These are phyloP conservation scores for Cytidiella melzeri DNA, from an alignment of 768 basidiomycete species.

Conservation along the genomic window DNA sequence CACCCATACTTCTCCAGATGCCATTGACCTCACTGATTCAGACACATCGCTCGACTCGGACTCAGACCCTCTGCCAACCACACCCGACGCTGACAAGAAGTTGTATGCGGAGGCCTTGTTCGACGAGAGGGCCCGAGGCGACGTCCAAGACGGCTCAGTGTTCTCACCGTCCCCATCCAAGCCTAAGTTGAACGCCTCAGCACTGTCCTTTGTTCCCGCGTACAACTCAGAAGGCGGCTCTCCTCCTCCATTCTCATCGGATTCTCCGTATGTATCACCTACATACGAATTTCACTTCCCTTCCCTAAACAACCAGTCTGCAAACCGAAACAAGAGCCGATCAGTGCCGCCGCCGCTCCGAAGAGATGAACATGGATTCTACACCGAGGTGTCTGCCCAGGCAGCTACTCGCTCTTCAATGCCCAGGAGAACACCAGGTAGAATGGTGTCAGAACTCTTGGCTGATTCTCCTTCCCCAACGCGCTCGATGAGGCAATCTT, in stretches of 20 bases:
- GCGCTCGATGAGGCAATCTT: slow-evolving; percentile 36
- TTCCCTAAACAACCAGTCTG: slow-evolving; percentile 31
- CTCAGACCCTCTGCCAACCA: slow-evolving; percentile 36
- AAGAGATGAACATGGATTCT: slow-evolving; percentile 51
- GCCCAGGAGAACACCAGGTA: slow-evolving; percentile 26
- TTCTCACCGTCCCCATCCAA: slow-evolving; percentile 20
- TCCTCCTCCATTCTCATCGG: background rate
- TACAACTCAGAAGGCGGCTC: slow-evolving; percentile 12
- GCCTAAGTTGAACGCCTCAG: slow-evolving; percentile 23
- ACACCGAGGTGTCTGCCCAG: slow-evolving; percentile 32
- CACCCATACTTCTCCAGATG: slow-evolving; percentile 11
- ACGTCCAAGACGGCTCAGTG: background rate
- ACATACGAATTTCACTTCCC: slow-evolving; percentile 43
- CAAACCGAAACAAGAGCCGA: slow-evolving; percentile 21
- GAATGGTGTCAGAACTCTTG: slow-evolving; percentile 44
- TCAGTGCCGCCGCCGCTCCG: slow-evolving; percentile 33
- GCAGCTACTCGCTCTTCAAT: slow-evolving; percentile 28
- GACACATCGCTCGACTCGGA: slow-evolving; percentile 36
- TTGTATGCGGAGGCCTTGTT: slow-evolving; percentile 31
- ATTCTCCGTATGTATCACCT: slow-evolving; percentile 14
- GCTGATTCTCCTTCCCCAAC: slow-evolving; percentile 27
- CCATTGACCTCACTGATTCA: slow-evolving; percentile 38
- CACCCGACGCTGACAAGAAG: slow-evolving; percentile 36
- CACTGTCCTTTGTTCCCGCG: slow-evolving; percentile 22
- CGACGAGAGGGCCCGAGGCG: slow-evolving; percentile 18